Evolutionary conservation across 495 filamentous ascomycete species (phyloP).

Genomic region (Xylaria intraflava): DNA sequence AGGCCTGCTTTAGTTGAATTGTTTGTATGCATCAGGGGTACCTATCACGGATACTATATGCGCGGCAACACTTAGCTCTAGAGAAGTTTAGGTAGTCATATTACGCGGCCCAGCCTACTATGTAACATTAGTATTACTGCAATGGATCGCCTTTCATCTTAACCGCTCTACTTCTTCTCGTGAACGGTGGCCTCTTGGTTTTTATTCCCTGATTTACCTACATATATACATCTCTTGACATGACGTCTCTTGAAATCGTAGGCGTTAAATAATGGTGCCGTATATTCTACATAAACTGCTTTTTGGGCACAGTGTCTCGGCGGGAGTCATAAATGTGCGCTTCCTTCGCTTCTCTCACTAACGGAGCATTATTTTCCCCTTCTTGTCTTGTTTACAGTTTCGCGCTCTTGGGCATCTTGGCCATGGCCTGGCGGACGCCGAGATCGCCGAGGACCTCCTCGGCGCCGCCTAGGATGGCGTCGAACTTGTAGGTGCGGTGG

Average conservation of each 20-base stretch:
- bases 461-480: conserved; percentile 77
- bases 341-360: not conserved
- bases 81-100: not conserved
- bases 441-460: conserved; percentile 81
- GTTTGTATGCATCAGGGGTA: conserved; percentile 1
- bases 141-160: no score
- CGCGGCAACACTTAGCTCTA: conserved; percentile 1
- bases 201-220: no score
- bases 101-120: not conserved
- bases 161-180: no score
- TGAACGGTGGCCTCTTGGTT: no score
- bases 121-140: not conserved
- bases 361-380: not conserved
- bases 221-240: no score
- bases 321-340: not conserved
- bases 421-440: conserved; percentile 76
- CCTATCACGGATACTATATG: conserved; percentile 1
- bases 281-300: conserved; percentile 1
- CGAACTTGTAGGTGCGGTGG: conserved; percentile 81
- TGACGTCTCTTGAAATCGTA: no score
- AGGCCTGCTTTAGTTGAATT: not conserved
- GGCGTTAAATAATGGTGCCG: no score
- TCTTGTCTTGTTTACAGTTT: conserved; percentile 51
- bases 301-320: not conserved
- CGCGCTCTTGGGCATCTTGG: conserved; percentile 67